Base-by-base conservation (phyloP, 371 early-diverging fungal genomes). In the Basidiobolus meristosporus region DNA sequence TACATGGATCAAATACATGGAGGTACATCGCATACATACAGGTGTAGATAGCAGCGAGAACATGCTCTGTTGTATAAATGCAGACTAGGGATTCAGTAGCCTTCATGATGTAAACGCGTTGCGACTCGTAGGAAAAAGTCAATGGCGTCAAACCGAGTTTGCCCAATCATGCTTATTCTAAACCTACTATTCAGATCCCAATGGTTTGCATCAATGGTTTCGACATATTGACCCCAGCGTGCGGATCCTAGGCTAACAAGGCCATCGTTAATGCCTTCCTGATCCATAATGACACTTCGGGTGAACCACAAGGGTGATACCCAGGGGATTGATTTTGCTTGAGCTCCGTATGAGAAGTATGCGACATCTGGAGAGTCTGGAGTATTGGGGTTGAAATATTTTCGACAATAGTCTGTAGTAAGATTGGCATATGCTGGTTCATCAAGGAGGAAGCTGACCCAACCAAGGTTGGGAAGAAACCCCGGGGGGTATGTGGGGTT, bases 241-340 rank as follows among this genome's bases (percentile, higher is more conserved):
- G 90, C 88, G 41, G 73, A 73, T 10, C 65, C 48, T 7, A 83
- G 44, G 15, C 73, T 70, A 3, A 92, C 93, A 28, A 92, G 53
- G n/a, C 93, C 93, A 54, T 92, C 93, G 50, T 92, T 92, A 0
- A 67, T 65, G 10, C 90, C 93, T 52, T 89, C 90, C 14, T 62
- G 59, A 18, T 56, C 56, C 23, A 65, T 58, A 33, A 90, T 68
- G 33, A 88, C 64, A n/a, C n/a, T n/a, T n/a, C n/a, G n/a, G n/a
- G n/a, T n/a, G n/a, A n/a, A n/a, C n/a, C n/a, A n/a, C n/a, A n/a
- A n/a, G n/a, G n/a, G n/a, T n/a, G n/a, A n/a, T 66, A 65, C 73
- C 30, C 41, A 52, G 34, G 48, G 72, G 46, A 51, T 45, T 7
- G 14, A 33, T 16, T 59, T 62, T 18, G 70, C 65, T 0, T 70